These are phyloP conservation scores for Diaporthe citri DNA, from an alignment of 2,329 filamentous ascomycete genomes.

Conservation along the genomic window DNA sequence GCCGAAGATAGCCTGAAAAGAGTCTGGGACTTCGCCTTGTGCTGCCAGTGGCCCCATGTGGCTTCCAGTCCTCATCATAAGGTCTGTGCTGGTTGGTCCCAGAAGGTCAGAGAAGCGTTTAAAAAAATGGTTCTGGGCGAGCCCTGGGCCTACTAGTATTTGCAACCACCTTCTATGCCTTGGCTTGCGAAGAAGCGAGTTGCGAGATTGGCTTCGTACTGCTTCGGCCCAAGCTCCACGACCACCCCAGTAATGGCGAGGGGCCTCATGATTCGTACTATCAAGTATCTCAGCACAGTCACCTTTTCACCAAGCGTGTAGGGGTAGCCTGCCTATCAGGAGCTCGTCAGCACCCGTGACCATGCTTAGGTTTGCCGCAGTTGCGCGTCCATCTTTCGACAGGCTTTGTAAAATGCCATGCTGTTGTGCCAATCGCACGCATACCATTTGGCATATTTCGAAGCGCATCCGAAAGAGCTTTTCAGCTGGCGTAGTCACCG, in stretches of 20 bases:
- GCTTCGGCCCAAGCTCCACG: background rate
- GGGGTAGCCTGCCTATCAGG: background rate
- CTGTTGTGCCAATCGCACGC: conserved; percentile 2
- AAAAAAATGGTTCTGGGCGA: background rate
- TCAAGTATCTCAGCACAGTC: background rate
- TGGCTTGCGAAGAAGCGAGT: conserved; percentile 19
- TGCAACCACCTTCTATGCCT: background rate
- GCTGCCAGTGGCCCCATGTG: background rate
- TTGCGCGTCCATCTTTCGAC: background rate
- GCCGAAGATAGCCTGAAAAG: background rate
- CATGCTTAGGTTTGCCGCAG: background rate
- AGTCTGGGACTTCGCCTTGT: background rate
- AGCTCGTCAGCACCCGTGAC: background rate
- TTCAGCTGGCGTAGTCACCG: background rate
- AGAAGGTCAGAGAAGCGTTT: background rate
- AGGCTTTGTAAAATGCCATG: background rate
- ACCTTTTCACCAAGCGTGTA: background rate
- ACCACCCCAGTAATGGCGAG: background rate
- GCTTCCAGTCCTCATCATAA: background rate
- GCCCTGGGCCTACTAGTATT: background rate
- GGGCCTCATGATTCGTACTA: background rate
- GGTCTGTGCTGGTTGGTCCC: background rate
- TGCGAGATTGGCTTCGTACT: background rate
- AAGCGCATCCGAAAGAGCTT: conserved; percentile 3
- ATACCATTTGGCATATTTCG: background rate